Base-by-base conservation (phyloP, 2,329 filamentous ascomycete species). In the Penicillium sp. region DNA sequence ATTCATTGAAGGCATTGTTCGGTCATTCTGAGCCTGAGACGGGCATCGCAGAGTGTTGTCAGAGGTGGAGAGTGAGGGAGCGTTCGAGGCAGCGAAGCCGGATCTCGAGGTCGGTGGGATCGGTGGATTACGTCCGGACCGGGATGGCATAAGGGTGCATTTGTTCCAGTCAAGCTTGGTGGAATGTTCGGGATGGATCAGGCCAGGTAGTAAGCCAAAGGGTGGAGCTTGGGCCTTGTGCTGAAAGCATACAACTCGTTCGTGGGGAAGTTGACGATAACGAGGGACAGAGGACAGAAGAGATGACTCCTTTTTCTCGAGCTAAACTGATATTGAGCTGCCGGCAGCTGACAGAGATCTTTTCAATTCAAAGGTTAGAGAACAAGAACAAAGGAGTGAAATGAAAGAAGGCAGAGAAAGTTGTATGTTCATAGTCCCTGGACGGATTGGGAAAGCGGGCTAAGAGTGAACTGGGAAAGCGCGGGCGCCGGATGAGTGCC, bases 111-210 rank as follows among this genome's bases (percentile, higher is more conserved):
- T 66, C 53, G 67, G 61, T 59, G 67, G 67, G 58, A 64, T 63
- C 53, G 68, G 69, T 52, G 63, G 64, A 51, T 72, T 68, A 64
- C 68, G 71, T 60, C 67, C 66, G 59, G 65, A 64, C 64, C 65
- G 68, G 62, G 73, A 68, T 66, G 73, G 69, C 69, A 79, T 77
- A 68, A 71, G 62, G 65, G 69, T 71, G 59, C 69, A 70, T 72
- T 23, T 51, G 55, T 31, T 55, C 57, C 27, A 29, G 35, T 16
- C 11, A n/a, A 7, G 7, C 27, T 53, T 8, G 23, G 19, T 25
- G 35, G 11, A 31, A 35, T 31, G 26, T 37, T 50, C 42, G 37
- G 46, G 48, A 23, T 54, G 39, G 47, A 47, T 27, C 33, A 53
- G 21, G 45, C 44, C 35, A 37, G 49, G 37, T 31, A 52, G 23